Evolutionary conservation across 768 basidiomycete species (phyloP).

Genomic region (Boletus speciosus): DNA sequence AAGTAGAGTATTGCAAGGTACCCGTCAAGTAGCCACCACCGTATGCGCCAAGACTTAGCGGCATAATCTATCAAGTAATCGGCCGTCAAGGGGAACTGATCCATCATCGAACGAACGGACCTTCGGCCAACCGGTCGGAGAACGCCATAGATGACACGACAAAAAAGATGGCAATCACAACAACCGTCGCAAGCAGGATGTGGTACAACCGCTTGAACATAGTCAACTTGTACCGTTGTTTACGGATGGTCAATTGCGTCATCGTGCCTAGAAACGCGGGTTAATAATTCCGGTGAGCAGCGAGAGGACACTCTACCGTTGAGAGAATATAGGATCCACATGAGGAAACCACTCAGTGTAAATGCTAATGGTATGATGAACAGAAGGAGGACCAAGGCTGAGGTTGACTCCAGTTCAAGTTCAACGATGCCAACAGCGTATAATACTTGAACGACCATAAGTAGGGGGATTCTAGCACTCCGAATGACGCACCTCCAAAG

Average conservation of each 20-base stretch:
- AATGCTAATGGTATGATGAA: constrained; percentile 95
- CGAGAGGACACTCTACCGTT: constrained; percentile 55
- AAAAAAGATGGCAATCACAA: constrained; percentile 86
- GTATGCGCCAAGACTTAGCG: constrained; percentile 80
- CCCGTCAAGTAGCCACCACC: constrained; percentile 97
- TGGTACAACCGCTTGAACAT: constrained; percentile 90
- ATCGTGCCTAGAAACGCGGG: constrained; percentile 66
- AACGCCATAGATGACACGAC: constrained; percentile 89
- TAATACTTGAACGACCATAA: constrained; percentile 52
- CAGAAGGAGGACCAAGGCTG: constrained; percentile 76
- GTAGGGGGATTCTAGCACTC: not conserved
- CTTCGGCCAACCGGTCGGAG: constrained; percentile 88
- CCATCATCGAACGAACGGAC: constrained; percentile 36
- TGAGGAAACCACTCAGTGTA: constrained; percentile 90
- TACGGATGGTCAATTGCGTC: constrained; percentile 75
- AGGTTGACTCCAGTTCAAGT: constrained; percentile 86
- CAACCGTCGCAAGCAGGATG: constrained; percentile 77
- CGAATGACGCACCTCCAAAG: constrained; percentile 74
- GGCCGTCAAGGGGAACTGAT: not conserved
- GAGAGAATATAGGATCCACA: constrained; percentile 92
- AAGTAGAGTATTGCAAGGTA: constrained; percentile 91
- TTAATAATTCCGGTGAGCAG: not conserved
- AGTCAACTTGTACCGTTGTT: constrained; percentile 78
- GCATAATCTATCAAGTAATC: constrained; percentile 68
- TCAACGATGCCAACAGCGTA: constrained; percentile 96